Conservation (phyloP, 2,329 filamentous ascomycete species). For the Diaporthe ilicicola region DNA sequence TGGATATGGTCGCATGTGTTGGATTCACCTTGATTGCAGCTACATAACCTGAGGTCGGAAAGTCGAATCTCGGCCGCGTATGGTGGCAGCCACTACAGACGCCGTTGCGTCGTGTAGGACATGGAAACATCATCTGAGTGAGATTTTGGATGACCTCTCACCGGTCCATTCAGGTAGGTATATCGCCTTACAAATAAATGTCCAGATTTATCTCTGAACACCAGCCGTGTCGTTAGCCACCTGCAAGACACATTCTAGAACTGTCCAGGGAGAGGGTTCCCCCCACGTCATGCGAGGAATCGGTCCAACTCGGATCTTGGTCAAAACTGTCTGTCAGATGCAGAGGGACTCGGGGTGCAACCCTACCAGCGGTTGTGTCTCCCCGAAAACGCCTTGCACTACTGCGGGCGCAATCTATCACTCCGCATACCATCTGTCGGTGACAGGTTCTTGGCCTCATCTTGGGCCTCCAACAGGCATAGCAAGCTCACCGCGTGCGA, state of each 20-base stretch:
- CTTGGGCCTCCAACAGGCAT: not conserved
- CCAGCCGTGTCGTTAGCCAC: not conserved
- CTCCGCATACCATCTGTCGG: not conserved
- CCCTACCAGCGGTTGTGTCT: not conserved
- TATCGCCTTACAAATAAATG: not conserved
- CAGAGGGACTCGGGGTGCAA: not conserved
- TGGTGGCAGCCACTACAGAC: not conserved
- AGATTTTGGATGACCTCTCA: not conserved
- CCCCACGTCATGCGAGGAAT: not conserved
- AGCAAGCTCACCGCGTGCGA: no score
- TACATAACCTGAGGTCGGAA: not conserved
- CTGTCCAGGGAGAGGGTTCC: not conserved
- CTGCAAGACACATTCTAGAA: not conserved
- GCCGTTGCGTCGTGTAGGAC: not conserved
- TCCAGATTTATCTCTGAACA: not conserved
- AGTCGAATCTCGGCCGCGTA: not conserved
- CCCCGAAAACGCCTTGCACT: not conserved
- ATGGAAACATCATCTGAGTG: not conserved
- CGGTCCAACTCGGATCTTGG: not conserved
- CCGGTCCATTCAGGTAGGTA: not conserved
- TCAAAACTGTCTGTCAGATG: not conserved
- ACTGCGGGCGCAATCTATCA: not conserved
- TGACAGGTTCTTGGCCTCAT: not conserved
- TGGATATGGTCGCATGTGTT: slow-evolving; percentile 25
- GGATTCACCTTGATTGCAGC: not conserved